Conservation (phyloP, 495 filamentous ascomycete species). For the Neurospora sp. region DNA sequence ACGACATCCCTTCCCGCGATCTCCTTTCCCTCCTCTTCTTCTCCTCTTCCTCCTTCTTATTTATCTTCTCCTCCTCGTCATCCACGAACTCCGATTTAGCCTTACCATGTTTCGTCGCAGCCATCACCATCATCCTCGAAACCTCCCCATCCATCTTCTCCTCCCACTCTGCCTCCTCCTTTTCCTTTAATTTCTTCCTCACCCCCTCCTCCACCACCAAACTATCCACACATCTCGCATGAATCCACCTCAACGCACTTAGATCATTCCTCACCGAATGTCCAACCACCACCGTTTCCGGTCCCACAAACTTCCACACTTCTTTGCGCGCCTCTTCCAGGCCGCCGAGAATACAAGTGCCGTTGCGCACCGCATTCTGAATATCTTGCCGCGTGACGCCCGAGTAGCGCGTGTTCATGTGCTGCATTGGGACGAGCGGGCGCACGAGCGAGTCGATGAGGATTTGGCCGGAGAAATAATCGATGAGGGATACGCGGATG, state of each 20-base stretch:
- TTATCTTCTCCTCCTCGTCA: background rate
- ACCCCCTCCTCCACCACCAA: background rate
- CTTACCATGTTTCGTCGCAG: too few species aligned
- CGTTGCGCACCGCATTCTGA: constrained; percentile 5
- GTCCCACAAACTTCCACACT: constrained; percentile 29
- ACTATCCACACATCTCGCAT: constrained; percentile 2
- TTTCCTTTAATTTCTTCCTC: background rate
- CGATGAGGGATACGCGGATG: constrained; percentile 31
- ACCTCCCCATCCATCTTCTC: background rate
- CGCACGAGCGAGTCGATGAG: constrained; percentile 35
- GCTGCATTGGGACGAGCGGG: constrained; percentile 25
- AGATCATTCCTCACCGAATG: constrained; percentile 22
- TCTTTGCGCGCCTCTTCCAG: constrained; percentile 19
- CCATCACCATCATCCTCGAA: background rate
- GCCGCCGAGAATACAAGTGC: constrained; percentile 9
- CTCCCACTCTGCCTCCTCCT: background rate
- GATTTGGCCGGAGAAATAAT: constrained; percentile 32
- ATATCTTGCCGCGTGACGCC: constrained; percentile 23
- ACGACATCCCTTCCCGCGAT: constrained; percentile 6
- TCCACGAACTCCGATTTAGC: too few species aligned
- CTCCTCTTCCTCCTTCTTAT: background rate
- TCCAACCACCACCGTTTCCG: constrained; percentile 23
- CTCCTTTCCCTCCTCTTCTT: constrained; percentile 2
- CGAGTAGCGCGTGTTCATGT: constrained; percentile 31
- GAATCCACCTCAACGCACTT: constrained; percentile 11